phyloP scores from a whole-genome alignment of 345 rosid species.

The Tarenaya hassleriana region DNA sequence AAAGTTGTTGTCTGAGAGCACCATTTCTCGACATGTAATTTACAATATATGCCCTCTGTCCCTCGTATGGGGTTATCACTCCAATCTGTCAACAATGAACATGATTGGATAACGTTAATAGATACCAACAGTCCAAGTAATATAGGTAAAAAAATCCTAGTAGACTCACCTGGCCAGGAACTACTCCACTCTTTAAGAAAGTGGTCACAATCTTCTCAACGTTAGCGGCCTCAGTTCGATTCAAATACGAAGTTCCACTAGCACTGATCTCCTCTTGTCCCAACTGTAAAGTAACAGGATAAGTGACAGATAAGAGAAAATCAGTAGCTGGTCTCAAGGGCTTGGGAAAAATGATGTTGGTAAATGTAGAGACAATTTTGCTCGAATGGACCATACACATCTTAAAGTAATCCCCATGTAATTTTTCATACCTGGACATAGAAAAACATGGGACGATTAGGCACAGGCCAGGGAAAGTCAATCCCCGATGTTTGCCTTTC shows the following conservation, averaged over 20 bases:
- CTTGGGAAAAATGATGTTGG: background rate
- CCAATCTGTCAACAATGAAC: slow-evolving; percentile 57
- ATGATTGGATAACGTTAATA: slow-evolving; percentile 8
- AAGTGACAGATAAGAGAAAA: slow-evolving; percentile 14
- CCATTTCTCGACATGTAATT: slow-evolving; percentile 99
- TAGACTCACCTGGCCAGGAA: slow-evolving; percentile 74
- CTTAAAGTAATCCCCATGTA: background rate
- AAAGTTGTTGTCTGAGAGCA: slow-evolving; percentile 92
- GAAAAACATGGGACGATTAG: slow-evolving; percentile 97
- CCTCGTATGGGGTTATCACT: slow-evolving; percentile 97
- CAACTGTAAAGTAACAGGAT: slow-evolving; percentile 46
- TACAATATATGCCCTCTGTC: slow-evolving; percentile 97
- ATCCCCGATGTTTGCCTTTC: slow-evolving; percentile 96
- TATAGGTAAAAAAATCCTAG: slow-evolving; percentile 1
- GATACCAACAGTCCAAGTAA: slow-evolving; percentile 7
- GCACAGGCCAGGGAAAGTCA: slow-evolving; percentile 99
- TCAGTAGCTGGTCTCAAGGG: background rate
- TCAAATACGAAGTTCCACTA: slow-evolving; percentile 93
- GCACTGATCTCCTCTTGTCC: slow-evolving; percentile 99
- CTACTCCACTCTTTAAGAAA: slow-evolving; percentile 95
- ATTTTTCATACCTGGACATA: slow-evolving; percentile 75
- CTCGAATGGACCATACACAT: slow-evolving; percentile 1
- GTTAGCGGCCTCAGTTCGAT: slow-evolving; percentile 99
- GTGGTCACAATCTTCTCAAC: slow-evolving; percentile 99
- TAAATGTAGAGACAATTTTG: no score